These are phyloP conservation scores for Noccaea caerulescens DNA, from an alignment of 345 rosid genomes.

Conservation along the genomic window DNA sequence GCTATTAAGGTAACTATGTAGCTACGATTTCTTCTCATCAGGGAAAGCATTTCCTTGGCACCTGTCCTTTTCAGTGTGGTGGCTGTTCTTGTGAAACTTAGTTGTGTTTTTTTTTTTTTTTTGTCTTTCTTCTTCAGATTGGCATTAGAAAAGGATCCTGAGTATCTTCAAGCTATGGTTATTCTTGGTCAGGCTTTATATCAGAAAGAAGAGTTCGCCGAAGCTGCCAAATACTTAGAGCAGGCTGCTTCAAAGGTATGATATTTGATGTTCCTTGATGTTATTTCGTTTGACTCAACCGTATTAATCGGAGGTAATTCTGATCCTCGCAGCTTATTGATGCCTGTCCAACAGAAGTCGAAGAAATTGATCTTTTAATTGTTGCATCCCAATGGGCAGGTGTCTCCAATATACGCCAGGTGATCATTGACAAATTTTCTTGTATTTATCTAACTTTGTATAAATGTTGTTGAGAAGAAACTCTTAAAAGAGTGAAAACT, in stretches of 20 bases:
- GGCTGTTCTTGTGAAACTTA: constrained; percentile 51
- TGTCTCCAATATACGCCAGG: constrained; percentile 68
- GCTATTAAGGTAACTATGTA: constrained; percentile 55
- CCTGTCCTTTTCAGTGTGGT: neutral
- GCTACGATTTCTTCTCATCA: constrained; percentile 2
- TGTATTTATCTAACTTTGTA: neutral
- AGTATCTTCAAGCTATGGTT: constrained; percentile 57
- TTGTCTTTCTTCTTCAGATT: constrained; percentile 46
- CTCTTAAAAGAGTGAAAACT: neutral
- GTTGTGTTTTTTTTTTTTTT: neutral
- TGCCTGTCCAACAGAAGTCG: constrained; percentile 53
- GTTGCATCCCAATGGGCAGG: constrained; percentile 88
- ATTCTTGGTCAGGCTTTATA: constrained; percentile 74
- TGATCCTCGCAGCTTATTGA: constrained; percentile 57
- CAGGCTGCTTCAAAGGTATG: constrained; percentile 74
- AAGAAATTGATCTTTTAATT: constrained; percentile 67
- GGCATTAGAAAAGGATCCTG: constrained; percentile 82
- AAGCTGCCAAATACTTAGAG: constrained; percentile 71
- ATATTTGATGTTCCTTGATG: constrained; percentile 15
- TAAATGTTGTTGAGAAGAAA: neutral
- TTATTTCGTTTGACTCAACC: constrained; percentile 2
- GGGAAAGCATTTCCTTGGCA: neutral
- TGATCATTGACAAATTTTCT: constrained; percentile 22
- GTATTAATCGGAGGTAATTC: constrained; percentile 3
- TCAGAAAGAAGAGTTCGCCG: constrained; percentile 57